phyloP scores from a whole-genome alignment of 306 rosid genomes.

The Medicago ruthenica region DNA sequence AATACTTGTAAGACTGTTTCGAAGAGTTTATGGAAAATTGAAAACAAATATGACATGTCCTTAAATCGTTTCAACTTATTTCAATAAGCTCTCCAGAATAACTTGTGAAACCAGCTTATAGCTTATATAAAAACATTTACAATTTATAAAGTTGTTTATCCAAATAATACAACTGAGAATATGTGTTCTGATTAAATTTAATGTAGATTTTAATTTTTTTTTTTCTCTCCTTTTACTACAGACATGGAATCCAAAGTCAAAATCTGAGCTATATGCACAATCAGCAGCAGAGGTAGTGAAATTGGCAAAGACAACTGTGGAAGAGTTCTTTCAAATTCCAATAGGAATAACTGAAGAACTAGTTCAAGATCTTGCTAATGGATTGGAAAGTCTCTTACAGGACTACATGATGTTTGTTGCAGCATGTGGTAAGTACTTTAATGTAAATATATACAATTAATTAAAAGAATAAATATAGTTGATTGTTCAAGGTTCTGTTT shows the following conservation, averaged over 20 bases:
- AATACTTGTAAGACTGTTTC: no score
- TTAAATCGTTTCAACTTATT: not conserved
- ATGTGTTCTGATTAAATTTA: not conserved
- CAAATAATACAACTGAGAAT: not conserved
- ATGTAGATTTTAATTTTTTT: constrained; percentile 16
- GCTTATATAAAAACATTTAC: not conserved
- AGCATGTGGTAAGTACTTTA: constrained; percentile 70
- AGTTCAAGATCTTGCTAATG: constrained; percentile 78
- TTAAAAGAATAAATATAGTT: not conserved
- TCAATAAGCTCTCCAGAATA: not conserved
- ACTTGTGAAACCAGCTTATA: not conserved
- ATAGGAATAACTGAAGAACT: constrained; percentile 75
- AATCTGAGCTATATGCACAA: constrained; percentile 76
- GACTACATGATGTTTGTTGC: constrained; percentile 76
- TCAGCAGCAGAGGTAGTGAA: constrained; percentile 74
- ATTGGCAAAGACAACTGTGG: constrained; percentile 60
- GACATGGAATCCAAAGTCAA: constrained; percentile 99
- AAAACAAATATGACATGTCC: not conserved
- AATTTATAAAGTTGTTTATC: no score
- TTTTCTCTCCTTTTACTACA: constrained; percentile 31
- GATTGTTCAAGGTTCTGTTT: not conserved
- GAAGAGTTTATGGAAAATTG: no score
- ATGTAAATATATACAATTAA: not conserved
- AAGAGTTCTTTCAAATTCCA: constrained; percentile 78
- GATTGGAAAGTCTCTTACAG: constrained; percentile 66